Evolutionary conservation across 1,284 basidiomycete genomes (phyloP), one percentile per base, ranked within the genome.

Genomic region (Rhizoctonia solani): DNA sequence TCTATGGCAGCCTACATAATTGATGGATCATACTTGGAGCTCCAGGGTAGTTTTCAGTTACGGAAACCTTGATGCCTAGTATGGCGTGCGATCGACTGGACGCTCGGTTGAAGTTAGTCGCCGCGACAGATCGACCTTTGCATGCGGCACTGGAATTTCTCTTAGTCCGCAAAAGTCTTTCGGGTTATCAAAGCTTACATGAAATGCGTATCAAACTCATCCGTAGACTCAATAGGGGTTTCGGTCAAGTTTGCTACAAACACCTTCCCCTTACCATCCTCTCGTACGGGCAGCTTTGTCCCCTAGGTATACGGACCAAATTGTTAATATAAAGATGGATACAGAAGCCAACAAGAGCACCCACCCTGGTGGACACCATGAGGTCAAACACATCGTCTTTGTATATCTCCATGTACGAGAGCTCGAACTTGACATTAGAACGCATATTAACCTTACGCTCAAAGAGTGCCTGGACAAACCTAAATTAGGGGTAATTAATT

Each of bases 341-440:
- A 13, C 19, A 34, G 44, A 25, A 53, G 21, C 9, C 14, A 46
- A 21, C 29, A 65, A 8, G 25, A 27, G 13, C 14, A 79, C 82
- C 34, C 72, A 88, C 89, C 53, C 81, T 85, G 59, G 88, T 80
- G 55, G 83, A 79, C 2, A 89, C 87, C 2, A 93, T 81, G 3
- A 94, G 81, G 73, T 93, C 91, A 73, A 90, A 93, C 0, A 89
- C 87, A 68, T 93, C 89, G 72, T 93, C 91, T 73, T 90, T 90
- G 77, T 93, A 91, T 47, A 93, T 90, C 74, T 93, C 92, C 83
- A 92, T 89, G 71, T 92, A 93, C 0, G 89, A 90, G 16, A 89
- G 79, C 4, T 80, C 72, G 3, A 92, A 75, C 1, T 76, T 54
- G 76, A 73, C 53, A 74, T 69, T 34, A 68, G 58, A 25, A 52